phyloP scores from a whole-genome alignment of 176 grass and related monocot species.

The Carex littledalei region DNA sequence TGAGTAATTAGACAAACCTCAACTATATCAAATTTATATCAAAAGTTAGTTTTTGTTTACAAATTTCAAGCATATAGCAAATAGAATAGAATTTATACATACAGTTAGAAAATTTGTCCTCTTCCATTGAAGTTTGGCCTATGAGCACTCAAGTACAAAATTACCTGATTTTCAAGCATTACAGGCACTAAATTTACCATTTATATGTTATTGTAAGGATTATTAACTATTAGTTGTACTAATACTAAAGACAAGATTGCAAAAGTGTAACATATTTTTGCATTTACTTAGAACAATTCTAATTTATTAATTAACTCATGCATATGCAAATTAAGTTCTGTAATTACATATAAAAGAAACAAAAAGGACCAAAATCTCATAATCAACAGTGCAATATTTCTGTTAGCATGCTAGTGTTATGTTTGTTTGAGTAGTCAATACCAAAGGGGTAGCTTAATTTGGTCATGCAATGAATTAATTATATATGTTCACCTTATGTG shows the following conservation, averaged over 20 bases:
- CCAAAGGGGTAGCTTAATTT: slow-evolving; percentile 19
- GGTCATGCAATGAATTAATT: slow-evolving; percentile 2
- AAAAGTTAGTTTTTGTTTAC: neutral
- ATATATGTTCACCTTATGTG: neutral
- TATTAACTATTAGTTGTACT: neutral
- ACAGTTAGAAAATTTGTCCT: neutral
- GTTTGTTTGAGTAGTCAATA: slow-evolving; percentile 19
- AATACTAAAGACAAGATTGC: neutral
- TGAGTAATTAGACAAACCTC: neutral
- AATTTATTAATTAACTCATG: neutral
- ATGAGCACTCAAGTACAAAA: neutral
- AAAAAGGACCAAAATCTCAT: neutral
- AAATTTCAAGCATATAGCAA: neutral
- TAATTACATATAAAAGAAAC: neutral
- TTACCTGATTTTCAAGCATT: neutral
- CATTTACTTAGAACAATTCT: neutral
- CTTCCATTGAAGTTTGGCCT: neutral
- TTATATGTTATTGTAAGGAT: too few species aligned
- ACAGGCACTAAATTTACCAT: neutral
- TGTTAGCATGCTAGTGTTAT: slow-evolving; percentile 17
- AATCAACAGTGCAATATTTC: neutral
- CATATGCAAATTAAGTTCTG: neutral
- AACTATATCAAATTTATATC: neutral
- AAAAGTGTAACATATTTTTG: neutral
- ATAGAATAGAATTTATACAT: neutral